Evolutionary conservation across 306 rosid species (phyloP), one percentile per base, ranked within the genome.

Genomic region (Pyrus communis): DNA sequence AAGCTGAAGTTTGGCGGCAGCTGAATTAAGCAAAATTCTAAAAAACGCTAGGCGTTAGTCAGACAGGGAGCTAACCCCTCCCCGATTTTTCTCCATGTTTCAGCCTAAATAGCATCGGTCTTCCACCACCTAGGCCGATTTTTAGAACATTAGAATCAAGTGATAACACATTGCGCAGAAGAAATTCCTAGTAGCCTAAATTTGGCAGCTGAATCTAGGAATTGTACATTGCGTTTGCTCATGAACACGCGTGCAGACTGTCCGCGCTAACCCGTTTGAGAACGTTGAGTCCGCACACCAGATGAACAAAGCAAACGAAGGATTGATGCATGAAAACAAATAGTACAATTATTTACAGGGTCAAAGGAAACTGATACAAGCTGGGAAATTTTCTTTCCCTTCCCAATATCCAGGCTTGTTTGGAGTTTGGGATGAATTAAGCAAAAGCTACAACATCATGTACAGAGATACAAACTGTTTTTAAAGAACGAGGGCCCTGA

Each of bases 341-440:
- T 74, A 60, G 81, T 78, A 45, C 85, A 77, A 77, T 76, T 85
- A 89, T 89, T 89, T 82, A 86, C 94, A 84, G 30, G 30, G 78
- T 69, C 70, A 8, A 42, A 60, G 75, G 76, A 73, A 83, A 80
- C 68, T 69, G 77, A 67, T 68, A 75, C 65, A 62, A 82, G 84
- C 33, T 76, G 49, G 76, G 86, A 84, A 23, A 75, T 82, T 72
- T 60, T 79, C 81, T 83, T 18, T 86, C 88, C 79, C 87, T 74
- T 46, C 76, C 82, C 75, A 61, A 78, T 69, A 77, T 78, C 75
- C 85, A 86, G 79, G 86, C 80, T 80, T 80, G 72, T 71, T 75
- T 86, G 76, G 71, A 80, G 81, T 74, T 83, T 75, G 70, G 67
- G 86, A 80, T 80, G 79, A 87, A 82, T 85, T 80, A 84, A 75